Evolutionary conservation across 176 grass and related monocot genomes (phyloP).

Genomic region (Miscanthus lutarioriparius): DNA sequence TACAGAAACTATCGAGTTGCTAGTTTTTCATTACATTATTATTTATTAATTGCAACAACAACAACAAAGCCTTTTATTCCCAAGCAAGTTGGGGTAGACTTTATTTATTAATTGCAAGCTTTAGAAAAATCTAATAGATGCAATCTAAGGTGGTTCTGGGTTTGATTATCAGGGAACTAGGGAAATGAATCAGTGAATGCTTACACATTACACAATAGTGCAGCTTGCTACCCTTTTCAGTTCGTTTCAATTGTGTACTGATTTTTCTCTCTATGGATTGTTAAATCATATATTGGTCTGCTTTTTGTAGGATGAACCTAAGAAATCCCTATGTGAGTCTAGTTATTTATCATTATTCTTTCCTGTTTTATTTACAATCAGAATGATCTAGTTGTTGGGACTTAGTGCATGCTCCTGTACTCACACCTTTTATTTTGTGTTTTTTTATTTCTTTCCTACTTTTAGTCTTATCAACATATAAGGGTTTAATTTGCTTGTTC

Average conservation of each 20-base stretch:
- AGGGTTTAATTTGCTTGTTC: constrained; percentile 13
- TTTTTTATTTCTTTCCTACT: neutral
- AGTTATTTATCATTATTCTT: neutral
- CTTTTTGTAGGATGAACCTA: neutral
- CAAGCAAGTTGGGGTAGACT: too few relatives aligned
- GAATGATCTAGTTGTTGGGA: constrained; percentile 9
- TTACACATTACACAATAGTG: neutral
- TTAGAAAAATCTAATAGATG: neutral
- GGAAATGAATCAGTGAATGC: neutral
- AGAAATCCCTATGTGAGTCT: neutral
- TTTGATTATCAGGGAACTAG: neutral
- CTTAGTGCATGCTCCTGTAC: constrained; percentile 18
- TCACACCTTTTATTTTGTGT: neutral
- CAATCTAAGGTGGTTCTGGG: neutral
- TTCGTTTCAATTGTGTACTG: constrained; percentile 6
- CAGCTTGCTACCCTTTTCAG: constrained; percentile 3
- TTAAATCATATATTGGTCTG: neutral
- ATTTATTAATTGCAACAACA: too few relatives aligned
- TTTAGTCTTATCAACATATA: neutral
- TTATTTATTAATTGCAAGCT: neutral
- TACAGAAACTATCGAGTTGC: neutral
- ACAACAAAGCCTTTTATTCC: too few relatives aligned
- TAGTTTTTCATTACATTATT: neutral
- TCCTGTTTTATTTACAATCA: neutral
- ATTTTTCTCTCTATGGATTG: neutral